Base-by-base conservation (phyloP, 495 filamentous ascomycete genomes). In the Aspergillus sclerotiicarbonarius region DNA sequence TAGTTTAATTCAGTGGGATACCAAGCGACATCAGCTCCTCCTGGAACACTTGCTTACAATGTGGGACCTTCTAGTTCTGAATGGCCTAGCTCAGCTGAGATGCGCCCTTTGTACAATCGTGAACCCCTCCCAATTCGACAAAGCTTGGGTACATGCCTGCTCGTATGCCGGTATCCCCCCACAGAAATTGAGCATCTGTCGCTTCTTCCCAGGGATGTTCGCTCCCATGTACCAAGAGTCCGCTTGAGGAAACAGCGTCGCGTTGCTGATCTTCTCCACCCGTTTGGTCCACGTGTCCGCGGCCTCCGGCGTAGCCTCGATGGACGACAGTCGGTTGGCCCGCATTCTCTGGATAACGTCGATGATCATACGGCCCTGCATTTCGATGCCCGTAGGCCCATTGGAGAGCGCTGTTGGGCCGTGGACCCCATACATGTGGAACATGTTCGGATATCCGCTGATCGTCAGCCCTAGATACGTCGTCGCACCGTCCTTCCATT, bases 291-390 rank as follows among this genome's bases (percentile, higher is more conserved):
- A 77, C 30, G 61, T 56, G 25, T 69, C 61, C 0, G 65, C 70
- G 8, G 70, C 71, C 43, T 70, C 64, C 32, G 58, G 59, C 25
- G 72, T 76, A 0, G 77, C 64, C 45, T 77, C 72, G 51, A 83
- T 72, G 20, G 61, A 68, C 21, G 57, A 62, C 18, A 80, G 2
- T 2, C 71, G 71, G 1, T 75, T 54, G 0, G 59, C 21, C 16
- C 67, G 49, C 58, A 83, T 68, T 52, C 72, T 71, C 6, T 68
- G 63, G 29, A 86, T 80, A 7, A 55, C 65, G 4, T 77, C 71
- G 35, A 67, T 72, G 52, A 86, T 81, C 77, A 75, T 84, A 18
- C 77, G 65, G 16, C 74, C 80, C 59, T 86, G 77, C 37, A 80
- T 65, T 58, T 84, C 81, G 25, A 80, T 69, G 19, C 64, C 74